These are phyloP conservation scores for Aspergillus olivimuriae DNA, from an alignment of 495 filamentous ascomycete species.

Conservation along the genomic window DNA sequence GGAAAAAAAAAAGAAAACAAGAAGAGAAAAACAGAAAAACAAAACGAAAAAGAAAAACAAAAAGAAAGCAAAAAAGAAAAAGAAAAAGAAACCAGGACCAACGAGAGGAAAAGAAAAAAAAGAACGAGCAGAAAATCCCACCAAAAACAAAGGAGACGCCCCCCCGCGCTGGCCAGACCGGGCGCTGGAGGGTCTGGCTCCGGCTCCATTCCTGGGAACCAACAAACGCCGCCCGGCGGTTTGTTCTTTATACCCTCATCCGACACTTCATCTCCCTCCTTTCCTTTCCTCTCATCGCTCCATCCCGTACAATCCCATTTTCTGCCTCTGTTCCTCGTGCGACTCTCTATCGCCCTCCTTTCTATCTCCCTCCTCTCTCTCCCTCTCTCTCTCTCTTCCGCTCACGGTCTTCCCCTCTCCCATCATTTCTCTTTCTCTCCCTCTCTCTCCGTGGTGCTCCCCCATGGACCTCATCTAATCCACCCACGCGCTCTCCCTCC, in stretches of 20 bases:
- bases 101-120: not conserved
- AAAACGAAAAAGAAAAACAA: not conserved
- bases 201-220: constrained; percentile 16
- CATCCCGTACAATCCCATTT: not conserved
- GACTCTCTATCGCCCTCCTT: not conserved
- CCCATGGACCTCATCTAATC: constrained; percentile 9
- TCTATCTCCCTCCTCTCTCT: constrained; percentile 2
- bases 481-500: not conserved
- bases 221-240: no score
- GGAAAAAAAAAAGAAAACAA: not conserved
- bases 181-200: constrained; percentile 16
- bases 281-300: not conserved
- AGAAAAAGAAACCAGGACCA: not conserved
- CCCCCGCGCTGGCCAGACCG: constrained; percentile 23
- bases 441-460: constrained; percentile 4
- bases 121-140: not conserved
- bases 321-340: not conserved
- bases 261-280: not conserved
- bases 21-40: not conserved
- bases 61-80: constrained; percentile 2
- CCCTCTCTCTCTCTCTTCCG: not conserved
- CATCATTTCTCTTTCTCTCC: constrained; percentile 4
- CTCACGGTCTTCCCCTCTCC: constrained; percentile 4
- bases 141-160: constrained; percentile 3
- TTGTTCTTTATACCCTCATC: not conserved